Base-by-base conservation (phyloP, 2,329 filamentous ascomycete genomes). In the Cladosporium oxysporum region DNA sequence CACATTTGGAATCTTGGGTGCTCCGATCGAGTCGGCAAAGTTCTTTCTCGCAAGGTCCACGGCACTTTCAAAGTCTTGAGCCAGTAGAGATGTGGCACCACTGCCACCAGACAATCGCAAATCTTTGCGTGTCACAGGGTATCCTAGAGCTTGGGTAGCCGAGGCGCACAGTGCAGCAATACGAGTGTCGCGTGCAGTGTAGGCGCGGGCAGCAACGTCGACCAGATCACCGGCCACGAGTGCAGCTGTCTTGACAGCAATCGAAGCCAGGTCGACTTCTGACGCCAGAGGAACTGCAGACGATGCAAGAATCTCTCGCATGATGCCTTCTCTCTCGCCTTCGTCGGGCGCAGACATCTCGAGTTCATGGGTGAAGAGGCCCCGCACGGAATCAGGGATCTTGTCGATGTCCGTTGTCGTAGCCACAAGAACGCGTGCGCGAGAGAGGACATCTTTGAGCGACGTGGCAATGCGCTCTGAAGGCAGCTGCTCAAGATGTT, bases 401-500 rank as follows among this genome's bases (percentile, higher is more conserved):
- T 98, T 96, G 75, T 98, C 95, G 0, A 97, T 88, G 71, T 98
- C 94, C 7, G 93, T 97, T 0, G 94, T 97, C 0, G 95, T 99
- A 0, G 95, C 94, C 71, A 99, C 89, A 28, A 99, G 80, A 2
- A 98, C 91, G 64, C 95, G 84, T 3, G 88, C 88, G 57, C 91
- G 89, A n/a, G 87, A 83, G 26, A 97, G 79, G 2, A 98, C 89
- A 68, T 96, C 91, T 74, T 92, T 91, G 75, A 99, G 83, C 0
- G 92, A 91, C 4, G 90, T 86, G 21, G 92, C 88, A 83, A 98
- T 97, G 44, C 94, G 87, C 76, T 98, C 95, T 0, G 93, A 93
- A 1, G 91, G 96, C 69, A 99, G 81, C 0, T 93, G 91, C 71
- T 99, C 95, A 49, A 98, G 87, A 73, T 99, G 95, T 67, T 89